Evolutionary conservation across 2,329 filamentous ascomycete genomes (phyloP).

Genomic region (Botryosphaeria agaves): DNA sequence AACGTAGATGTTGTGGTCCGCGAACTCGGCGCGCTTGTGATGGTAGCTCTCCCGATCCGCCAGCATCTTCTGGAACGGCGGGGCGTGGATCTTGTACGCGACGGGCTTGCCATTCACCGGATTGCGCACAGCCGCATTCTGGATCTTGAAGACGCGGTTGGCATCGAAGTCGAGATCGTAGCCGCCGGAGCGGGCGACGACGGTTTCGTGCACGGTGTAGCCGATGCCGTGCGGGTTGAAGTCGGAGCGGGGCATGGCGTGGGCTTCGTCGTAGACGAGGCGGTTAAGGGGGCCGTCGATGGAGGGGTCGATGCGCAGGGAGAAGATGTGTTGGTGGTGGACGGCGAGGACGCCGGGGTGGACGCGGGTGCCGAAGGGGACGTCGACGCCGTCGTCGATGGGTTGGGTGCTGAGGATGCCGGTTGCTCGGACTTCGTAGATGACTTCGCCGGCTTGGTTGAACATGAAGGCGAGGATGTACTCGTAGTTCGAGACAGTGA

Average conservation of each 20-base stretch:
- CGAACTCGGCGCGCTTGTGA: constrained; percentile 41
- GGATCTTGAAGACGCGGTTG: constrained; percentile 32
- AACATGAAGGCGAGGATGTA: constrained; percentile 58
- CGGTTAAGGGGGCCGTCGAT: constrained; percentile 29
- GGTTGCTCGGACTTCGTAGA: constrained; percentile 51
- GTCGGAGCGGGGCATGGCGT: constrained; percentile 39
- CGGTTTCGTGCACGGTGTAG: constrained; percentile 28
- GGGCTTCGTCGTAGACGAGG: constrained; percentile 33
- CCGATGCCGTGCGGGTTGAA: constrained; percentile 38
- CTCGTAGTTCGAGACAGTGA: constrained; percentile 56
- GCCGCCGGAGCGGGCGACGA: constrained; percentile 29
- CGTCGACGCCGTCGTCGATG: constrained; percentile 45
- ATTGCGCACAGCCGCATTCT: constrained; percentile 25
- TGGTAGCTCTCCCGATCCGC: constrained; percentile 35
- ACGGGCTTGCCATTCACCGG: constrained; percentile 30
- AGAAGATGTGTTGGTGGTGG: constrained; percentile 64
- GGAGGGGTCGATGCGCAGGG: constrained; percentile 29
- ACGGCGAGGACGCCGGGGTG: constrained; percentile 51
- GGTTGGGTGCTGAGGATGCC: constrained; percentile 51
- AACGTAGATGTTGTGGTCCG: constrained; percentile 41
- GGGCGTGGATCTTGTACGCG: constrained; percentile 31
- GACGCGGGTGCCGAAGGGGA: constrained; percentile 51
- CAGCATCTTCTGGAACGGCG: constrained; percentile 32
- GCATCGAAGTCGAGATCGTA: constrained; percentile 28
- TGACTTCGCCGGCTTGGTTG: constrained; percentile 50